Evolutionary conservation across 768 basidiomycete species (phyloP), one percentile per base, ranked within the genome.

Genomic region (Termitomyces sp.): DNA sequence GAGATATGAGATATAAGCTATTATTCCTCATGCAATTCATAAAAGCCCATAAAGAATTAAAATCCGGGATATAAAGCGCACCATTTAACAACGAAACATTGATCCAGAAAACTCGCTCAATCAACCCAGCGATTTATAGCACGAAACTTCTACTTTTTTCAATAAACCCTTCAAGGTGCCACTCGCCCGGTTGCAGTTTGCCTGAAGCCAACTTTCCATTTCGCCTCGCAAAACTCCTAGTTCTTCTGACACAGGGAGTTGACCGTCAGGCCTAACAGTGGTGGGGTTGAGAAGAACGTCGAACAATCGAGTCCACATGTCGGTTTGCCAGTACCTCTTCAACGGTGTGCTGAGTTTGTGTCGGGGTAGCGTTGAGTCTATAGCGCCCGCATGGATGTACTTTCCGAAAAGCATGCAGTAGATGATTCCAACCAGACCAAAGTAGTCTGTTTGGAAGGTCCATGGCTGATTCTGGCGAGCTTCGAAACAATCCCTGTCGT

Each of bases 341-440:
- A 95, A 80, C n/a, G 89, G 83, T 30, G 87, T 85, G 16, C 83
- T 76, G 52, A 94, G 82, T 76, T 83, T 88, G 75, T 86, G 82
- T 57, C 80, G 74, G 42, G 69, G 67, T 2, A 69, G 62, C 16
- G 74, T 68, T 2, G 70, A 66, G 32, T 69, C 72, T 46, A 88
- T 76, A 9, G 86, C 79, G 58, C 81, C 80, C 13, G 84, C 84
- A 67, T 94, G 87, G 71, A 99, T 92, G 75, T 98, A 96, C 73
- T 93, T 96, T 26, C 95, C 95, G 68, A 94, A 98, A 32, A 99
- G 82, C 86, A 98, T 87, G 77, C 93, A 97, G 73, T 93, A 97
- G 36, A 95, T 82, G 66, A 98, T 89, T 45, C 94, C 88, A 0
- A 93, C 94, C 20, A 98, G 83, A n/a, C 97, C 97, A 68, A 86